A percentile compares a stretch with the other conserved stretches of the same genome.
Evolutionary conservation across 129 eudicot species (phyloP).

Genomic region (Escallonia rubra): DNA sequence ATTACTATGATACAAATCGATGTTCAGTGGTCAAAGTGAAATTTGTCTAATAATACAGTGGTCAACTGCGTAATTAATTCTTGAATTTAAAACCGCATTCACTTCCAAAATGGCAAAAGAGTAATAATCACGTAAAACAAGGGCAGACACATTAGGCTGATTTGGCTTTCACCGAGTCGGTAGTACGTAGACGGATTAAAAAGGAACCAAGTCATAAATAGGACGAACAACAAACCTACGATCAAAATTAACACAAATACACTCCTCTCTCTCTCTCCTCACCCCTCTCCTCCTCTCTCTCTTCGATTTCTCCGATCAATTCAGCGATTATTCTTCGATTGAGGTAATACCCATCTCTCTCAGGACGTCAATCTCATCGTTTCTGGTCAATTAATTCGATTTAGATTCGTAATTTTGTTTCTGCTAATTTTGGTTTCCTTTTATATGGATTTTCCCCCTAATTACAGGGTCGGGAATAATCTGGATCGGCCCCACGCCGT

Average conservation of each 20-base stretch:
- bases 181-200: neutral
- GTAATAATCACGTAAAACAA: neutral
- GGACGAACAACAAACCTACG: neutral
- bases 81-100: too few species aligned
- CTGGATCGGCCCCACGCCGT: slow-evolving; percentile 10
- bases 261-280: slow-evolving; percentile 3
- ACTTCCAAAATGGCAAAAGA: neutral
- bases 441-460: neutral
- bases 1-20: too few species aligned
- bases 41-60: too few species aligned
- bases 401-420: neutral
- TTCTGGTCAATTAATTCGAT: neutral
- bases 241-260: neutral
- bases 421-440: neutral
- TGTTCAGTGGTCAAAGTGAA: too few species aligned
- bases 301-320: neutral
- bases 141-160: neutral
- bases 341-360: neutral
- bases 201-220: too few species aligned
- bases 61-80: neutral
- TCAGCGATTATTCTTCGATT: neutral
- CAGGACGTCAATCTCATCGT: too few species aligned
- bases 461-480: neutral
- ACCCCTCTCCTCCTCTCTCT: neutral
- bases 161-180: neutral